Percentiles rank a stretch among this genome's conserved stretches.
Evolutionary conservation across 352 stramenopile genomes (phyloP).

Genomic region (Globisporangium perplexum): DNA sequence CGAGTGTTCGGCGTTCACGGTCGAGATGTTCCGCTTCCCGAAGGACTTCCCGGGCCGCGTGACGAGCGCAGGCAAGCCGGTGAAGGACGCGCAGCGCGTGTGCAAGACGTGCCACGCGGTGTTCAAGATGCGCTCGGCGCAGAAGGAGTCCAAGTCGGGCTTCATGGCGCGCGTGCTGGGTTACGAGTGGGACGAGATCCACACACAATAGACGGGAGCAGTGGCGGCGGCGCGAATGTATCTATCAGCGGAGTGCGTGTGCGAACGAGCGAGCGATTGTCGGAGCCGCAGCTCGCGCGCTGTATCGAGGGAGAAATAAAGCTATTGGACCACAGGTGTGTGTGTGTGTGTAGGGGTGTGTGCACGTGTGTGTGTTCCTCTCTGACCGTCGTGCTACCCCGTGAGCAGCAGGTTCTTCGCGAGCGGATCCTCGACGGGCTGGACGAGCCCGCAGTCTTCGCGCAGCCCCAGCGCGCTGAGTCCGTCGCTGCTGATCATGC

Average conservation of each 20-base stretch:
- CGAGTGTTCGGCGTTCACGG: slow-evolving; percentile 70
- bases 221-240: slow-evolving; percentile 1
- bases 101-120: slow-evolving; percentile 80
- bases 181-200: slow-evolving; percentile 86
- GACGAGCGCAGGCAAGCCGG: slow-evolving; percentile 52
- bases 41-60: slow-evolving; percentile 75
- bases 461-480: slow-evolving; percentile 35
- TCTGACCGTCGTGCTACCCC: no score
- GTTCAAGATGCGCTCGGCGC: slow-evolving; percentile 78
- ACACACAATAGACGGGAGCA: background rate
- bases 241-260: slow-evolving; percentile 9
- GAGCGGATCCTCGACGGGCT: slow-evolving; percentile 34
- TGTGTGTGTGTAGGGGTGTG: no score
- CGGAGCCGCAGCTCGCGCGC: background rate
- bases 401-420: slow-evolving; percentile 19
- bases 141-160: slow-evolving; percentile 82
- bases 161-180: slow-evolving; percentile 79
- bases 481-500: slow-evolving; percentile 63
- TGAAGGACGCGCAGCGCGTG: slow-evolving; percentile 78
- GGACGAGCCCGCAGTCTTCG: slow-evolving; percentile 59
- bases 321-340: no score
- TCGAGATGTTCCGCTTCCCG: slow-evolving; percentile 81
- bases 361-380: background rate
- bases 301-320: no score
- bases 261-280: background rate